Conservation (phyloP, 1,284 basidiomycete genomes). For the Exsudoporus floridanus region DNA sequence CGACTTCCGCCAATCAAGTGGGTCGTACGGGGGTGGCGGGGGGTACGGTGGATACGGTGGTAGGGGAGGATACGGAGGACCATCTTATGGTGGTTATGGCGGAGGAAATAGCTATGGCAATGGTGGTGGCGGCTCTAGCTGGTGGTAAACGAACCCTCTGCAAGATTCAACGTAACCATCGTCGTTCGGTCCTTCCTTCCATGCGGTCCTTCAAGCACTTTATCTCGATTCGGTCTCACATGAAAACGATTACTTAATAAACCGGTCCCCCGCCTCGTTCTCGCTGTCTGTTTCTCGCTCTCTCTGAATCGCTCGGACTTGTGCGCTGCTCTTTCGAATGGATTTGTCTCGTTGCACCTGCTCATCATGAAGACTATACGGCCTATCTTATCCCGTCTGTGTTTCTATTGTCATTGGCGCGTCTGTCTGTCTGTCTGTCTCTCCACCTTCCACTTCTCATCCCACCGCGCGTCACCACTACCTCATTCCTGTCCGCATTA, state of each 20-base stretch:
- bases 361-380: constrained; percentile 52
- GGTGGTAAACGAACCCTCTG: constrained; percentile 40
- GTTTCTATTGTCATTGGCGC: constrained; percentile 39
- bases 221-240: constrained; percentile 17
- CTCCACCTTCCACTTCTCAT: constrained; percentile 16
- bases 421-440: constrained; percentile 22
- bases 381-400: constrained; percentile 48
- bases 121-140: constrained; percentile 38
- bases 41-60: constrained; percentile 44
- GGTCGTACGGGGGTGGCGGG: constrained; percentile 36
- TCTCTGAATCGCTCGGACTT: constrained; percentile 33
- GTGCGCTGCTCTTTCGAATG: constrained; percentile 61
- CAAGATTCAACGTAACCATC: constrained; percentile 16
- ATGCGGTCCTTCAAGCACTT: constrained; percentile 15
- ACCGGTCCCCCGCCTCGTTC: constrained; percentile 13
- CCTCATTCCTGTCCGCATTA: constrained; percentile 34
- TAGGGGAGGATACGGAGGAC: constrained; percentile 38
- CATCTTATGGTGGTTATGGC: constrained; percentile 40
- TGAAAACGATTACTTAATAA: constrained; percentile 29
- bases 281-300: constrained; percentile 32
- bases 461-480: constrained; percentile 31
- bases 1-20: constrained; percentile 50
- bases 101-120: constrained; percentile 41
- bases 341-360: constrained; percentile 65
- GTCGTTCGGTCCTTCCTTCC: constrained; percentile 5